These are phyloP conservation scores for Paraconiothyrium brasiliense DNA, from an alignment of 2,329 filamentous ascomycete species.

Conservation along the genomic window DNA sequence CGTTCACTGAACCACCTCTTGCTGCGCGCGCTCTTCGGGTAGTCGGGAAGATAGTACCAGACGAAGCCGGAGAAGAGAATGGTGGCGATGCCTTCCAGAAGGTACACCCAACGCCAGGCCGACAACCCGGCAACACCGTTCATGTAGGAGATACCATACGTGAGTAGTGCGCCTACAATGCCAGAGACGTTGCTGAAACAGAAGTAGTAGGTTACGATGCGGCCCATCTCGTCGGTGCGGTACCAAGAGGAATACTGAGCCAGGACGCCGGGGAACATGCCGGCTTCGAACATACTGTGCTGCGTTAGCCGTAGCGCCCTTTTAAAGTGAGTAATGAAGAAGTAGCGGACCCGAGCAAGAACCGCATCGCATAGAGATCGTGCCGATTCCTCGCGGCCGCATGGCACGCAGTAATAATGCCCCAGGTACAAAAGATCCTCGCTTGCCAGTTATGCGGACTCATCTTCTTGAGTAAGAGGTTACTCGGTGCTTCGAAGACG, in stretches of 20 bases:
- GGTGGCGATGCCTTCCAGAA: conserved; percentile 56
- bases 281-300: conserved; percentile 35
- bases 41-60: conserved; percentile 56
- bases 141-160: conserved; percentile 34
- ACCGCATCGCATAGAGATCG: conserved; percentile 36
- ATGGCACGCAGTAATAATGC: conserved; percentile 39
- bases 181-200: conserved; percentile 44
- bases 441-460: conserved; percentile 50
- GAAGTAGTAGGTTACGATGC: conserved; percentile 49
- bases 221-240: conserved; percentile 50
- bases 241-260: conserved; percentile 51
- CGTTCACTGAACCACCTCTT: conserved; percentile 49
- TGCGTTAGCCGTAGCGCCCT: conserved; percentile 41
- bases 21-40: conserved; percentile 53
- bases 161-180: conserved; percentile 43
- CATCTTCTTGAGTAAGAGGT: conserved; percentile 50
- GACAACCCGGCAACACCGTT: conserved; percentile 28
- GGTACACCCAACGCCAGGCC: conserved; percentile 50
- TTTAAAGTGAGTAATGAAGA: not conserved
- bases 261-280: conserved; percentile 40
- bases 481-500: conserved; percentile 41
- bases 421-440: conserved; percentile 38
- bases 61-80: conserved; percentile 53
- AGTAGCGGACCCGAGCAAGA: conserved; percentile 28
- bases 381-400: conserved; percentile 38